phyloP scores from a whole-genome alignment of 108 stramenopile genomes.

The Nitzschia sp. region DNA sequence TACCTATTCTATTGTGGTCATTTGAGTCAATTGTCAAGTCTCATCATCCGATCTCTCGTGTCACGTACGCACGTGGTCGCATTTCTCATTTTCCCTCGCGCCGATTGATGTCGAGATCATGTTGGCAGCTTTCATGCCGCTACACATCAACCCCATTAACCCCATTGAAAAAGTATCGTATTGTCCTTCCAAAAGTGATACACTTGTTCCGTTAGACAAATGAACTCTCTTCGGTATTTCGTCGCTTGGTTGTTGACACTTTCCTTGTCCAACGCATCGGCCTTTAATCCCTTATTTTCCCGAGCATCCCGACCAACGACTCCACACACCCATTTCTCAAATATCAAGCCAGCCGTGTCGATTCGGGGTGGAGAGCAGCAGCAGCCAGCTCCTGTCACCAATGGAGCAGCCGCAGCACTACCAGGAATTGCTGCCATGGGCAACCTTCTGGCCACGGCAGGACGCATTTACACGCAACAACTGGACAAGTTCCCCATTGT shows the following conservation, averaged over 20 bases:
- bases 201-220: too few relatives aligned
- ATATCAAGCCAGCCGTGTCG: background rate
- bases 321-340: background rate
- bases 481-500: slow-evolving; percentile 53
- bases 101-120: too few relatives aligned
- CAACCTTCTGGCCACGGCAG: background rate
- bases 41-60: too few relatives aligned
- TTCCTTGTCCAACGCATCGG: slow-evolving; percentile 1
- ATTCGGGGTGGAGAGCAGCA: background rate
- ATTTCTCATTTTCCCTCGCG: too few relatives aligned
- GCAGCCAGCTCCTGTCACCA: background rate
- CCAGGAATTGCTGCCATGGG: slow-evolving; percentile 1
- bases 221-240: slow-evolving; percentile 2
- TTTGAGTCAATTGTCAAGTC: too few relatives aligned
- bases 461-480: slow-evolving; percentile 1
- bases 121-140: too few relatives aligned
- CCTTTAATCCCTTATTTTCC: background rate
- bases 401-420: background rate
- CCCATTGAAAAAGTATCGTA: too few relatives aligned
- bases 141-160: too few relatives aligned
- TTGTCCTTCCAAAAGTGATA: too few relatives aligned
- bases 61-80: too few relatives aligned
- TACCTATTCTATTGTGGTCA: too few relatives aligned
- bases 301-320: background rate
- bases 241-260: background rate